These are phyloP conservation scores for Blepharisma japonicum DNA, from an alignment of 73 alveolate species.

Conservation along the genomic window DNA sequence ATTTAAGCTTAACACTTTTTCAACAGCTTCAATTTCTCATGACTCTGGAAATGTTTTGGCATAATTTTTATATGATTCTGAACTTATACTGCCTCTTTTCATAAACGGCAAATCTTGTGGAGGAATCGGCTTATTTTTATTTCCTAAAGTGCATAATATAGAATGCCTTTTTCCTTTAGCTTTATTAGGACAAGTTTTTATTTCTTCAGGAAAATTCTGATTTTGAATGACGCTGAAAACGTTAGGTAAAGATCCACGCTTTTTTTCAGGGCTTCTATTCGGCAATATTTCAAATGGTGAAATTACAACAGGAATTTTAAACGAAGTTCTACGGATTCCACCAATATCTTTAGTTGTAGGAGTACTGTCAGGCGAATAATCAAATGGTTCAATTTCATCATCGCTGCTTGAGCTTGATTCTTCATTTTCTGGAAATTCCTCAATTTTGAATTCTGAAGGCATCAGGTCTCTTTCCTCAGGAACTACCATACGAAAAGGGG, in stretches of 20 bases:
- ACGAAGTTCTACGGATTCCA: too few species aligned
- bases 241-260: neutral
- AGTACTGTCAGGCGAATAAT: too few species aligned
- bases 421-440: too few species aligned
- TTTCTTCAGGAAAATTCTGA: too few species aligned
- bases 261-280: neutral
- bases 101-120: slow-evolving; percentile 13
- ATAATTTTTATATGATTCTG: neutral
- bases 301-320: too few species aligned
- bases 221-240: neutral
- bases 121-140: neutral
- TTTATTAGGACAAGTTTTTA: neutral
- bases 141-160: neutral
- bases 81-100: neutral
- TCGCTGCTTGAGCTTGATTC: too few species aligned
- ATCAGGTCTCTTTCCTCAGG: neutral
- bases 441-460: too few species aligned
- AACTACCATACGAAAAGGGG: neutral
- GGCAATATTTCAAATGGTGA: too few species aligned
- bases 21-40: slow-evolving; percentile 10
- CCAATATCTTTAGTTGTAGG: too few species aligned
- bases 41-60: neutral
- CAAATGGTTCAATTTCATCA: too few species aligned
- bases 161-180: neutral
- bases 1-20: neutral